These are phyloP conservation scores for Fusarium secorum DNA, from an alignment of 2,329 filamentous ascomycete genomes.

Conservation along the genomic window DNA sequence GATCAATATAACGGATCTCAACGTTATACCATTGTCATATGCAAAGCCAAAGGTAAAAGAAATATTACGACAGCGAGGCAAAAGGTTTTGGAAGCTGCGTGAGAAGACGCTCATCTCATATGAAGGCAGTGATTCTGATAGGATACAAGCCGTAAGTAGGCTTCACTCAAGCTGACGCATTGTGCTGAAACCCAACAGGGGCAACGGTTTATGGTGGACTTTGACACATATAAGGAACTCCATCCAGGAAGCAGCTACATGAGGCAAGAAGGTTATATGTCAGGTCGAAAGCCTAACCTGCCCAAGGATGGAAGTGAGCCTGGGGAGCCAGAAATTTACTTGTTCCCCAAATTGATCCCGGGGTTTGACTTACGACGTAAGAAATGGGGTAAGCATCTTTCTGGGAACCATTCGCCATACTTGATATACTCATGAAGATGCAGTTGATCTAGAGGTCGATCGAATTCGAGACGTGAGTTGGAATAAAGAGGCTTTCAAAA, in stretches of 20 bases:
- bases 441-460: constrained; percentile 6
- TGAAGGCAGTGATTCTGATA: background rate
- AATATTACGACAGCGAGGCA: background rate
- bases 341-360: background rate
- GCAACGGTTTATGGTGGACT: constrained; percentile 18
- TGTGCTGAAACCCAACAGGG: background rate
- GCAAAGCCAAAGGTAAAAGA: background rate
- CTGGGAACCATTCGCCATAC: fast-evolving
- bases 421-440: fast-evolving
- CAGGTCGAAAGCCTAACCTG: background rate
- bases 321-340: background rate
- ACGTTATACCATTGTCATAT: background rate
- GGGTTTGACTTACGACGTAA: constrained; percentile 5
- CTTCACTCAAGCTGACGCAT: fast-evolving
- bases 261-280: background rate
- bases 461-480: background rate
- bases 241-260: background rate
- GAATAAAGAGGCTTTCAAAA: constrained; percentile 1
- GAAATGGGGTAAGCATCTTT: background rate
- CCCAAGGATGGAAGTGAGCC: background rate
- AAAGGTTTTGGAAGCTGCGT: background rate
- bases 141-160: background rate
- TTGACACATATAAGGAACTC: constrained; percentile 1
- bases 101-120: background rate
- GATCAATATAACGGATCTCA: background rate